These are phyloP conservation scores for Drechslerella coelobrocha DNA, from an alignment of 2,329 filamentous ascomycete species.

Conservation along the genomic window DNA sequence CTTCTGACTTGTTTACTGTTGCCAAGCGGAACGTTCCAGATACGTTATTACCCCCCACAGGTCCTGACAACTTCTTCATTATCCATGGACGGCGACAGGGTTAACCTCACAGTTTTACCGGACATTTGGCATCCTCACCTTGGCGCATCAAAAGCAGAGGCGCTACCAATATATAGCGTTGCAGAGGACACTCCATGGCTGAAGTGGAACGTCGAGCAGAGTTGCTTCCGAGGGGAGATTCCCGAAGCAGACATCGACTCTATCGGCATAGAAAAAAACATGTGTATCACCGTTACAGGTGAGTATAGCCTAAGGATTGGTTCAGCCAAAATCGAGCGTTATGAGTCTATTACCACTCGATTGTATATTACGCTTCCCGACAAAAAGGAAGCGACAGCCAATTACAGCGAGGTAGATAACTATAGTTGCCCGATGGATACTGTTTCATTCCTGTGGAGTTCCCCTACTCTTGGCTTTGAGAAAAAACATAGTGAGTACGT, in stretches of 20 bases:
- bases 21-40: constrained; percentile 2
- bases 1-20: constrained; percentile 19
- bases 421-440: constrained; percentile 2
- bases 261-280: background rate
- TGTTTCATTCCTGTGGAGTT: constrained; percentile 16
- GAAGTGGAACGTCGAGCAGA: constrained; percentile 13
- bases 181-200: constrained; percentile 25
- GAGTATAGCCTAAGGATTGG: constrained; percentile 13
- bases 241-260: background rate
- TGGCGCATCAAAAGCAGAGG: background rate
- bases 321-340: background rate
- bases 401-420: background rate
- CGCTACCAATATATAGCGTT: constrained; percentile 10
- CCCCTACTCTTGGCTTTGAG: constrained; percentile 26
- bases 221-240: constrained; percentile 23
- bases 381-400: background rate
- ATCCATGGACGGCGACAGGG: background rate
- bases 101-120: constrained; percentile 16
- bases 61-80: constrained; percentile 6
- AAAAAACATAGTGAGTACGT: constrained; percentile 16
- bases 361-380: constrained; percentile 7
- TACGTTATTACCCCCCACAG: constrained; percentile 20
- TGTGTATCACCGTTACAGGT: constrained; percentile 11
- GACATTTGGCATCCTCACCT: constrained; percentile 39
- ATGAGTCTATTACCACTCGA: constrained; percentile 18